Conservation (phyloP, 2,329 filamentous ascomycete species). For the Paraphoma chrysanthemicola region DNA sequence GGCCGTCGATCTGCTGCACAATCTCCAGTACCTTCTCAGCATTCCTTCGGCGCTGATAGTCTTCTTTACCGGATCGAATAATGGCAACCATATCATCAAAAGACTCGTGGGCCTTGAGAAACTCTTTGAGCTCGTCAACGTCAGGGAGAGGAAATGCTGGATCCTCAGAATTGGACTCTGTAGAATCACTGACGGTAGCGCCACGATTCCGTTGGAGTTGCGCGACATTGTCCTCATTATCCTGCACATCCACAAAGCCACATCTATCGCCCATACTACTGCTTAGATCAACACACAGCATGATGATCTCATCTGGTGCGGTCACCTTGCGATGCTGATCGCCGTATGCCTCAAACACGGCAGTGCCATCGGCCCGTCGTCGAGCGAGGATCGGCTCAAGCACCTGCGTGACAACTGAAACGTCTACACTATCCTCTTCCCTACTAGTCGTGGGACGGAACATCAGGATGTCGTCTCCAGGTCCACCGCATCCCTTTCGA, state of each 20-base stretch:
- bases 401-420: conserved; percentile 43
- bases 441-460: conserved; percentile 36
- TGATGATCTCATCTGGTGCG: conserved; percentile 43
- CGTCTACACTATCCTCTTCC: conserved; percentile 41
- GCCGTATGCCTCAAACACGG: conserved; percentile 43
- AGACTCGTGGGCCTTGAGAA: conserved; percentile 27
- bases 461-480: conserved; percentile 42
- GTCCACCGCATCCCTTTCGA: conserved; percentile 36
- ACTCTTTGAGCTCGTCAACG: conserved; percentile 35
- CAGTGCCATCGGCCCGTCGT: conserved; percentile 41
- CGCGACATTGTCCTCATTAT: conserved; percentile 12
- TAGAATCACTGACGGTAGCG: too few species aligned
- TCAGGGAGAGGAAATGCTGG: conserved; percentile 5
- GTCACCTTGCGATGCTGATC: conserved; percentile 31
- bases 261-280: conserved; percentile 38
- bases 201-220: neutral
- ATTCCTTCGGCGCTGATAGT: conserved; percentile 9
- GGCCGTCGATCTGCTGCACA: conserved; percentile 15
- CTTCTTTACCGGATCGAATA: conserved; percentile 10
- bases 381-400: conserved; percentile 41
- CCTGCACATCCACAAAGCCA: conserved; percentile 40
- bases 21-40: conserved; percentile 24
- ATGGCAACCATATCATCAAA: conserved; percentile 38
- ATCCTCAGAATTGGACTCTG: conserved; percentile 2
- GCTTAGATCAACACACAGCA: conserved; percentile 47